Base-by-base conservation (phyloP, 78 protist genomes). In the Polysphondylium violaceum region DNA sequence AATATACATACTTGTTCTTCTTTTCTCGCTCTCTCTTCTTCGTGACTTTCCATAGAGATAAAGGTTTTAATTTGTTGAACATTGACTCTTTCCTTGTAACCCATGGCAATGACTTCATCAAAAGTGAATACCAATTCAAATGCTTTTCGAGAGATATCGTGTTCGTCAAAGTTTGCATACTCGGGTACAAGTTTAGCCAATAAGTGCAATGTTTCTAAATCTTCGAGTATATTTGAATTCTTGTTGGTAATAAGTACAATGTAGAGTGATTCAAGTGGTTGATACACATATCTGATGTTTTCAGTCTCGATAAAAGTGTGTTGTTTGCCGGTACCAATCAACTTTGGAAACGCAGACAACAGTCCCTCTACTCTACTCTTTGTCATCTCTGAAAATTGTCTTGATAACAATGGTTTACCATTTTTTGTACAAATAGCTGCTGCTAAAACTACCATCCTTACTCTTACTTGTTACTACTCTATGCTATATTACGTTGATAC, bases 301-400 rank as follows among this genome's bases (percentile, higher is more conserved):
- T 96, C 99, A 1, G 99, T 97, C 81, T 97, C 99, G 12, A 98
- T 92, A 29, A 85, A 97, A 0, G 99, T 98, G 86, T 96, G 98
- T 89, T 97, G 99, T 69, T 79, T 74, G 1, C 86, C 97, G n/a
- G 58, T 16, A n/a, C 87, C 93, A 64, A 95, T 53, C 12, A 97
- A 96, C 94, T 98, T 98, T 21, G 99, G 98, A 40, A 98, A 97
- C 16, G 98, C 98, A 0, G 99, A 96, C 19, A 98, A 64, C 41
- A 97, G 90, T 3, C 99, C 99, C 69, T 98, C 99, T 17, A 98
- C 85, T 65, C 99, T 95, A 25, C 97, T 93, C 29, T 96, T 88
- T 1, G 95, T 86, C 93, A 98, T 95, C 36, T 97, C 99, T 43
- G 97, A 95, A 35, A 96, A 98, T 65, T 98, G 99, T 11, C 99